Evolutionary conservation across 176 grass and related monocot genomes (phyloP), one percentile per base, ranked within the genome.

Genomic region (Bromus sterilis): DNA sequence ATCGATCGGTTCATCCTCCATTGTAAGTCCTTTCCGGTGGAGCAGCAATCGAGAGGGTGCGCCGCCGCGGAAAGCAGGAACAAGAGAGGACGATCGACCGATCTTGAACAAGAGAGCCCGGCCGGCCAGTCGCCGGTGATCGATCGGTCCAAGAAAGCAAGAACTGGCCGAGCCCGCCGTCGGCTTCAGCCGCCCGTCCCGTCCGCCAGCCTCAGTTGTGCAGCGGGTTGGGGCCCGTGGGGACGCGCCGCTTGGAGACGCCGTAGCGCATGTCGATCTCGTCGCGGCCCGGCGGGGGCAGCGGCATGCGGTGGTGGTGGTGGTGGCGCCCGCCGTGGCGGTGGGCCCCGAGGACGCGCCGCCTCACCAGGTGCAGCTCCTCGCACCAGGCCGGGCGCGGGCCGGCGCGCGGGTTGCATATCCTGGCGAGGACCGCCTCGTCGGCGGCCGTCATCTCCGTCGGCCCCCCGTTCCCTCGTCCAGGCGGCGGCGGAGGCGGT

Each of bases 171-270:
- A 5, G 36, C 18, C 14, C 12, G 39, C 4, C 29, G n/a, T 15
- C 36, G 36, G 7, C 4, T 7, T 46, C 31, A 28, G 77, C 78
- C 64, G 65, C 58, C 76, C 76, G 59, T 21, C 35, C 8, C 21
- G 37, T 10, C 34, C 11, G 44, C 2, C 48, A 2, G 69, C 9
- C 30, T 89, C 88, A 97, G 77, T 97, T 94, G 92, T 97, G 94
- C 40, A 97, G 94, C 21, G 94, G 94, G 75, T 97, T 97, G 7
- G 94, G 94, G 41, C 91, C 94, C 2, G 89, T 91, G 14, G 94
- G 94, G 23, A 97, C 91, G 21, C 91, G 89, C 71, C 94, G 82
- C 84, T 97, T 97, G 48, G 78, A 74, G 57, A 91, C 89, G 73
- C 91, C 94, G 69, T 88, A 94, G 80, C 91, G 88, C 62, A 51